Percentiles rank a stretch among this genome's conserved stretches.
These are phyloP conservation scores for Forsythia viridissima DNA, from an alignment of 257 asterid genomes.

Conservation along the genomic window DNA sequence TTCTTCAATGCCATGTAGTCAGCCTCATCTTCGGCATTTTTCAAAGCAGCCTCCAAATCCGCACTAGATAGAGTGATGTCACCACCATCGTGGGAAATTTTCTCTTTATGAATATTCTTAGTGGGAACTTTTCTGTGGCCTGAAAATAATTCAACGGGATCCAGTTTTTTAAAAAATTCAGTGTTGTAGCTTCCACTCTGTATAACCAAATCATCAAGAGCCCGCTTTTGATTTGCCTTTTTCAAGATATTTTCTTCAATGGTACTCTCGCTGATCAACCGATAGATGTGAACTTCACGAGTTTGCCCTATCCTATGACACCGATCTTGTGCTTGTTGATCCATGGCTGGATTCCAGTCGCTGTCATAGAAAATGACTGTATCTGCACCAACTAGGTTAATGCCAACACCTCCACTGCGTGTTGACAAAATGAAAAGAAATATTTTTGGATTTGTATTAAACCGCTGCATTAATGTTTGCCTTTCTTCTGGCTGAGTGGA, in stretches of 20 bases:
- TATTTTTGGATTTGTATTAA: slow-evolving; percentile 86
- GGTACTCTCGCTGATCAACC: slow-evolving; percentile 97
- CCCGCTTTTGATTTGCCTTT: slow-evolving; percentile 98
- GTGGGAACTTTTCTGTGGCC: slow-evolving; percentile 53
- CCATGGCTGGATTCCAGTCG: slow-evolving; percentile 99
- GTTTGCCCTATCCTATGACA: slow-evolving; percentile 99
- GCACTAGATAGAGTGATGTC: slow-evolving; percentile 68
- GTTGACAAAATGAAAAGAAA: slow-evolving; percentile 96
- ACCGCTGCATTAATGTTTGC: slow-evolving; percentile 97
- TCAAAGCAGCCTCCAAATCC: slow-evolving; percentile 96
- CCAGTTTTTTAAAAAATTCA: slow-evolving; percentile 89
- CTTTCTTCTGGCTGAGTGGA: slow-evolving; percentile 98
- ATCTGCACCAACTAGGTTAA: slow-evolving; percentile 97
- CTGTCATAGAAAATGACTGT: slow-evolving; percentile 97
- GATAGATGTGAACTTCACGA: slow-evolving; percentile 93
- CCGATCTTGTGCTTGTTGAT: slow-evolving; percentile 99
- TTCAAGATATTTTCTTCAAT: slow-evolving; percentile 94
- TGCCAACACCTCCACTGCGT: slow-evolving; percentile 99
- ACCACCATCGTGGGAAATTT: slow-evolving; percentile 40
- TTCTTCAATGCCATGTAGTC: slow-evolving; percentile 98
- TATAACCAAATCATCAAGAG: slow-evolving; percentile 90
- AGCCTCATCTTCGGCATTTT: slow-evolving; percentile 98
- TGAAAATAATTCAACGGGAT: slow-evolving; percentile 89
- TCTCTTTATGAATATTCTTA: slow-evolving; percentile 44
- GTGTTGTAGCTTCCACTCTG: slow-evolving; percentile 98